Conservation (phyloP, 2,329 filamentous ascomycete genomes). For the Rhexocercosporidium sp. region DNA sequence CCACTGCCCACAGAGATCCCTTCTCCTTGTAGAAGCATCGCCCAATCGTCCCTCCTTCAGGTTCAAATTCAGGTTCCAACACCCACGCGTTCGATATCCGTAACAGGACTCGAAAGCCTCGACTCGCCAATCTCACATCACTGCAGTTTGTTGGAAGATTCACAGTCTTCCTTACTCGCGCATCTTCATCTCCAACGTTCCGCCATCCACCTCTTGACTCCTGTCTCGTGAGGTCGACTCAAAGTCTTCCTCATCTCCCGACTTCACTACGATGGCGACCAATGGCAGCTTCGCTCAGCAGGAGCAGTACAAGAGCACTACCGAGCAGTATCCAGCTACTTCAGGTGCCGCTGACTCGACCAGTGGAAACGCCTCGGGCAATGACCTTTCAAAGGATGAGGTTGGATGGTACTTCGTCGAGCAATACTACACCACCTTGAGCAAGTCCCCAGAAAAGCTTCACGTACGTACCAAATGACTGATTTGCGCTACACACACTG, state of each 20-base stretch:
- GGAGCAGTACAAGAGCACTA: constrained; percentile 42
- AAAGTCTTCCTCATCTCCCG: constrained; percentile 30
- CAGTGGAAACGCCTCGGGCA: constrained; percentile 45
- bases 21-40: constrained; percentile 28
- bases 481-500: constrained; percentile 17
- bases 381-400: constrained; percentile 79
- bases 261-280: constrained; percentile 39
- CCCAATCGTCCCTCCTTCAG: constrained; percentile 21
- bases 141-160: constrained; percentile 4
- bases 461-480: constrained; percentile 60
- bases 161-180: constrained; percentile 20
- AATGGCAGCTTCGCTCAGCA: constrained; percentile 44
- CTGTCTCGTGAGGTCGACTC: constrained; percentile 32
- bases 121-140: background rate
- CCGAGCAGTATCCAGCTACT: constrained; percentile 43
- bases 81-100: constrained; percentile 39
- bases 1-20: constrained; percentile 21
- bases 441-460: constrained; percentile 91
- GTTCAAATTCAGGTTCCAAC: constrained; percentile 16
- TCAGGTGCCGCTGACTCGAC: constrained; percentile 38
- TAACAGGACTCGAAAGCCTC: constrained; percentile 36
- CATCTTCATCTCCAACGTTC: constrained; percentile 17
- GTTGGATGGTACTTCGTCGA: constrained; percentile 99
- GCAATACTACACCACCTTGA: constrained; percentile 98
- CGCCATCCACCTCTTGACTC: constrained; percentile 16